Conservation (phyloP, 73 alveolate species). For the Paramecium tetraurelia region DNA sequence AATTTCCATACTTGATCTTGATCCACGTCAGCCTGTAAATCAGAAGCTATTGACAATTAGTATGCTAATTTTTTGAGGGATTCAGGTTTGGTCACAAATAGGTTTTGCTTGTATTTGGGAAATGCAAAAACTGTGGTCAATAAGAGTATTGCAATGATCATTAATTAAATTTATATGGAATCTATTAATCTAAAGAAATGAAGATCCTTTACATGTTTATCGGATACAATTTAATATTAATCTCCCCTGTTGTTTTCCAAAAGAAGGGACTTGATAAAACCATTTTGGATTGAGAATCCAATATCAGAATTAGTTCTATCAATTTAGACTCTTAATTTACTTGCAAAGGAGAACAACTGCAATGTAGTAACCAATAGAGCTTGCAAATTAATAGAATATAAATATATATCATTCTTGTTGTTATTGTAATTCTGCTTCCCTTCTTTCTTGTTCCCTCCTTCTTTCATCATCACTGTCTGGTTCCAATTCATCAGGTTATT, state of each 20-base stretch:
- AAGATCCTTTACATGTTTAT: neutral
- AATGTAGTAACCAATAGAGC: neutral
- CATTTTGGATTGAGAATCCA: too few species aligned
- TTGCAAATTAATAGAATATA: neutral
- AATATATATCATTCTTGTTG: neutral
- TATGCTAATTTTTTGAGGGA: neutral
- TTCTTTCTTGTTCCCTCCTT: constrained; percentile 28
- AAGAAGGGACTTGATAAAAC: too few species aligned
- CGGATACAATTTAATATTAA: too few species aligned
- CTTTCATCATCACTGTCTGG: constrained; percentile 51
- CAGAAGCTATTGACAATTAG: neutral
- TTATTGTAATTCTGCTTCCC: neutral
- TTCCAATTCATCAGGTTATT: constrained; percentile 22
- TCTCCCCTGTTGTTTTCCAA: too few species aligned
- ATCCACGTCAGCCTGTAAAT: neutral
- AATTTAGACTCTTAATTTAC: too few species aligned
- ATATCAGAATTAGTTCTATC: too few species aligned
- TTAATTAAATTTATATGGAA: constrained; percentile 37
- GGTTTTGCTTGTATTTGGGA: neutral
- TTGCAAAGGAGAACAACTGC: too few species aligned
- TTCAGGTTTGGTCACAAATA: neutral
- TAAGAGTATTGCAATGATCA: neutral
- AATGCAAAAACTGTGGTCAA: constrained; percentile 16
- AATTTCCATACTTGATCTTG: neutral
- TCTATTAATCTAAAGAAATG: neutral